Evolutionary conservation across 768 basidiomycete species (phyloP).

Genomic region (Boletellus ananas): DNA sequence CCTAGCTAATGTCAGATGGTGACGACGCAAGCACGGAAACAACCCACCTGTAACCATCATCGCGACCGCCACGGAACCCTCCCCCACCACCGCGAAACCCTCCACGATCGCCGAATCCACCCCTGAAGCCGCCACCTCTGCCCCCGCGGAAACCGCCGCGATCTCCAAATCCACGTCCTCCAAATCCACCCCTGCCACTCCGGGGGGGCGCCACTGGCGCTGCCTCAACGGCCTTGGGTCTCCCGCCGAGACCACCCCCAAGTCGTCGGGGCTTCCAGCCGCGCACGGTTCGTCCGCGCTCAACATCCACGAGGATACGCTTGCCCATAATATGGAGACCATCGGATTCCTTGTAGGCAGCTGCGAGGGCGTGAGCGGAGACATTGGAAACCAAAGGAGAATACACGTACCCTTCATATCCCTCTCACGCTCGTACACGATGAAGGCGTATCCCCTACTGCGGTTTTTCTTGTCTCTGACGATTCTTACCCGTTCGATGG

Average conservation of each 20-base stretch:
- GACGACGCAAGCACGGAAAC: not conserved
- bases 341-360: slow-evolving; percentile 98
- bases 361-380: slow-evolving; percentile 36
- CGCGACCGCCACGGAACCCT: slow-evolving; percentile 36
- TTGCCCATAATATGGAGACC: slow-evolving; percentile 95
- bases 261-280: slow-evolving; percentile 98
- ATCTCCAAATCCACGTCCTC: slow-evolving; percentile 40
- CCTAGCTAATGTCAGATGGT: slow-evolving; percentile 31
- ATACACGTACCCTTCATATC: slow-evolving; percentile 90
- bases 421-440: slow-evolving; percentile 96
- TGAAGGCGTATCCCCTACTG: slow-evolving; percentile 90
- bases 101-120: slow-evolving; percentile 40
- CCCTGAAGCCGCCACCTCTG: slow-evolving; percentile 42
- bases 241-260: slow-evolving; percentile 98
- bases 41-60: slow-evolving; percentile 50
- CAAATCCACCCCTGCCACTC: slow-evolving; percentile 38
- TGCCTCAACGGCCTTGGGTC: slow-evolving; percentile 74
- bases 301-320: slow-evolving; percentile 95
- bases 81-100: slow-evolving; percentile 40
- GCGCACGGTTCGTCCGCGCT: slow-evolving; percentile 94
- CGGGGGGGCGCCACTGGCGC: slow-evolving; percentile 28
- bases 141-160: slow-evolving; percentile 40
- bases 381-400: slow-evolving; percentile 10
- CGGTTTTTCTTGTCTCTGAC: slow-evolving; percentile 89
- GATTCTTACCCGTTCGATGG: slow-evolving; percentile 90